phyloP scores from a whole-genome alignment of 257 asterid genomes.

The Osmanthus fragrans region DNA sequence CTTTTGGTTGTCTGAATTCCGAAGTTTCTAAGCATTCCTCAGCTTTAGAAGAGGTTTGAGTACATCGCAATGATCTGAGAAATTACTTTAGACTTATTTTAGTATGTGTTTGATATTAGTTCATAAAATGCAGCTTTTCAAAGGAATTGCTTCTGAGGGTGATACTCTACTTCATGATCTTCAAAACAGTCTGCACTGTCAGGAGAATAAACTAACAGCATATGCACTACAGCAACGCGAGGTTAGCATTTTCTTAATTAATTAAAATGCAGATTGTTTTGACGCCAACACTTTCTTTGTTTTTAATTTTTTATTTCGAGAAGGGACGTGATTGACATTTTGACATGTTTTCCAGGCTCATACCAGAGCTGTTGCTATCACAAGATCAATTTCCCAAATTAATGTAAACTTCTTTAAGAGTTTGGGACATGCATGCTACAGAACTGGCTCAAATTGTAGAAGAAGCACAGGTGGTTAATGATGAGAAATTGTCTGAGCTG shows the following conservation, averaged over 20 bases:
- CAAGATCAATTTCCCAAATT: conserved; percentile 75
- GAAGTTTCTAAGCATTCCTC: conserved; percentile 87
- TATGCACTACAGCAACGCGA: conserved; percentile 79
- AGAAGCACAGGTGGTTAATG: conserved; percentile 70
- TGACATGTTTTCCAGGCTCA: conserved; percentile 66
- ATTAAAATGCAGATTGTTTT: conserved; percentile 1
- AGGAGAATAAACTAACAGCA: conserved; percentile 64
- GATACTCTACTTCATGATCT: conserved; percentile 78
- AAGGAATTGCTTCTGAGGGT: conserved; percentile 79
- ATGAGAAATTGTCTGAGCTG: conserved; percentile 69
- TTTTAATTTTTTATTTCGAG: conserved; percentile 8
- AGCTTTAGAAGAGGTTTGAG: conserved; percentile 71
- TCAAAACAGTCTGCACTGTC: conserved; percentile 78
- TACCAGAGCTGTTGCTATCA: conserved; percentile 68
- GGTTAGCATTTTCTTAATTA: conserved; percentile 37
- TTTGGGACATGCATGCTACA: conserved; percentile 70
- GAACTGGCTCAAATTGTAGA: conserved; percentile 77
- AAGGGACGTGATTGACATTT: conserved; percentile 3
- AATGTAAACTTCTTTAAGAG: conserved; percentile 68
- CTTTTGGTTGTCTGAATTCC: conserved; percentile 69
- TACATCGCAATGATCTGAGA: conserved; percentile 13
- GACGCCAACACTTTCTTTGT: not conserved
- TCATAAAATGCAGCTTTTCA: conserved; percentile 59
- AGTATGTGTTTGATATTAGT: conserved; percentile 28
- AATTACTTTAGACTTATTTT: conserved; percentile 12